Conservation (phyloP, 2,329 filamentous ascomycete species). For the Nigrospora sphaerica region DNA sequence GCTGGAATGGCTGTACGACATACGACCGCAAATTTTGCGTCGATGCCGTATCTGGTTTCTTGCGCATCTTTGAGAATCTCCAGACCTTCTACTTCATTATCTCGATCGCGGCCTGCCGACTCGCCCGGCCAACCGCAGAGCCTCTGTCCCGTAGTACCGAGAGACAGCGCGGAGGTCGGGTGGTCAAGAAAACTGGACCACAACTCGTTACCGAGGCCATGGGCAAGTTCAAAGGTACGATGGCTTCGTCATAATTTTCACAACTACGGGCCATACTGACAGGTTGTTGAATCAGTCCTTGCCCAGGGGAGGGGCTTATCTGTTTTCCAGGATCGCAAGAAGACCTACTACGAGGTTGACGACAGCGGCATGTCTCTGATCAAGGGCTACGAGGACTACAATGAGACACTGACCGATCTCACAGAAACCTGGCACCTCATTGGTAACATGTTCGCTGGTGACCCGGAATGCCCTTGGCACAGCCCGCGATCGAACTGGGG, state of each 20-base stretch:
- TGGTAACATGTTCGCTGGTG: background rate
- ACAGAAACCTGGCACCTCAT: background rate
- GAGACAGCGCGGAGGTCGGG: background rate
- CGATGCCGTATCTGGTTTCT: constrained; percentile 9
- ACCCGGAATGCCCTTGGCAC: too few relatives aligned
- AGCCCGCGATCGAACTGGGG: background rate
- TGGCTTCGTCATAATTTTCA: background rate
- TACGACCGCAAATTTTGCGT: constrained; percentile 6
- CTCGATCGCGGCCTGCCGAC: constrained; percentile 1
- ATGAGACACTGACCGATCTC: background rate
- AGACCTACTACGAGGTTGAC: constrained; percentile 12
- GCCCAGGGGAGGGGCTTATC: constrained; percentile 5
- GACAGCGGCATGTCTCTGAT: background rate
- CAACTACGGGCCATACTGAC: background rate
- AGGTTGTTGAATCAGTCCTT: constrained; percentile 5
- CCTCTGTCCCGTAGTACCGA: background rate
- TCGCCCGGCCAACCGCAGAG: background rate
- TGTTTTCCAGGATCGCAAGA: constrained; percentile 9
- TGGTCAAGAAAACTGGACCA: background rate
- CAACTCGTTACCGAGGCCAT: background rate
- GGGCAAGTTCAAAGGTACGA: background rate
- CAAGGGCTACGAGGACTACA: background rate
- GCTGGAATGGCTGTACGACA: background rate
- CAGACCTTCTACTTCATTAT: constrained; percentile 21
- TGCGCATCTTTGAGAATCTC: constrained; percentile 18